These are phyloP conservation scores for Aspergillus neotritici DNA, from an alignment of 2,329 filamentous ascomycete genomes.

Conservation along the genomic window DNA sequence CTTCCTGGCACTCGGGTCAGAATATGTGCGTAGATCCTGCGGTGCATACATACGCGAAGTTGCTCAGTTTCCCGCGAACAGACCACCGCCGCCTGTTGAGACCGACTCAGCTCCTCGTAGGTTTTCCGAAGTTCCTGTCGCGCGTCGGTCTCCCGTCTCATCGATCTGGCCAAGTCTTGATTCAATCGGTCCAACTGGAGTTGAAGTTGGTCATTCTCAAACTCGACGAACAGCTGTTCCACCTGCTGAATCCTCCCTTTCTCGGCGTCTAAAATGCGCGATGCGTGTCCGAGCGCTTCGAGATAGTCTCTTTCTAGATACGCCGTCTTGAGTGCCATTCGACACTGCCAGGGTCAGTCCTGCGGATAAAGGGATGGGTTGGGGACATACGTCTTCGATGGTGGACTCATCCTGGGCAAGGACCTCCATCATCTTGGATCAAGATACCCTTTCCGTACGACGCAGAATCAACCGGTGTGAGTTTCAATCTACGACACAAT, in stretches of 20 bases:
- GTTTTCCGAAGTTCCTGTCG: conserved; percentile 47
- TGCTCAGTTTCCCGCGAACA: conserved; percentile 52
- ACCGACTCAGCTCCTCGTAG: conserved; percentile 40
- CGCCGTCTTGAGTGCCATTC: conserved; percentile 49
- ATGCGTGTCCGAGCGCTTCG: conserved; percentile 57
- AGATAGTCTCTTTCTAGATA: conserved; percentile 66
- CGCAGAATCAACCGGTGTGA: too few relatives aligned
- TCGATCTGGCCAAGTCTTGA: conserved; percentile 48
- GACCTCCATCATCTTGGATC: too few relatives aligned
- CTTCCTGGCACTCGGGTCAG: conserved; percentile 48
- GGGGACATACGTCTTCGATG: too few relatives aligned
- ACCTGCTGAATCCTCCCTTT: conserved; percentile 64
- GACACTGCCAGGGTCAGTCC: conserved; percentile 17
- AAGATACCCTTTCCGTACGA: too few relatives aligned
- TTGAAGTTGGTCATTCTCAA: conserved; percentile 66
- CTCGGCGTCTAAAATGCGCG: conserved; percentile 69
- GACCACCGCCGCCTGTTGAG: conserved; percentile 35
- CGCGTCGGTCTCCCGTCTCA: conserved; percentile 38
- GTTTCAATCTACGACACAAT: too few relatives aligned
- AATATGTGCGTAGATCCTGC: neutral
- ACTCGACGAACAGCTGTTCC: conserved; percentile 63
- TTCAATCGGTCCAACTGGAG: conserved; percentile 57
- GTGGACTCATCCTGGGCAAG: too few relatives aligned
- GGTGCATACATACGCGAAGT: conserved; percentile 44
- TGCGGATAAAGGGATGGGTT: too few relatives aligned